Evolutionary conservation across 2,329 filamentous ascomycete species (phyloP).

Genomic region (Chrysosporium queenslandicum): DNA sequence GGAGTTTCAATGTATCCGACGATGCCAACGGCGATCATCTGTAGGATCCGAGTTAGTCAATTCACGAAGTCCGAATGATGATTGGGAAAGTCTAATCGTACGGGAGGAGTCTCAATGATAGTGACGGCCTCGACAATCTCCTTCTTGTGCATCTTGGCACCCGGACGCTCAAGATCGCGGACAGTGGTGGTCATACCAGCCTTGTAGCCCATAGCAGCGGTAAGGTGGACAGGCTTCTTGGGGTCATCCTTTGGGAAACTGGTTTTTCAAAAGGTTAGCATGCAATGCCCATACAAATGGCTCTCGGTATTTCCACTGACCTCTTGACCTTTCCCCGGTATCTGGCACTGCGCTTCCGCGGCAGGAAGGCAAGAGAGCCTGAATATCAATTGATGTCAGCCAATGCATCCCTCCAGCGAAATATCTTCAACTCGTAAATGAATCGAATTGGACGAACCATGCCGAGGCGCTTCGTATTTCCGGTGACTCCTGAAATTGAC

Average conservation of each 20-base stretch:
- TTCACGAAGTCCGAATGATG: not conserved
- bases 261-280: conserved; percentile 26
- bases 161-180: conserved; percentile 96
- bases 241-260: conserved; percentile 99
- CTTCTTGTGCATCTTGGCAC: conserved; percentile 99
- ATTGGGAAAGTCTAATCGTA: conserved; percentile 44
- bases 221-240: conserved; percentile 99
- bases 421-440: conserved; percentile 41
- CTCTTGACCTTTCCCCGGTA: conserved; percentile 98
- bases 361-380: conserved; percentile 72
- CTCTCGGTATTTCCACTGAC: conserved; percentile 47
- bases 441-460: conserved; percentile 61
- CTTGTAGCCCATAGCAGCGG: conserved; percentile 98
- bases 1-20: conserved; percentile 99
- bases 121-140: conserved; percentile 83
- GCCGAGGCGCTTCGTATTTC: conserved; percentile 80
- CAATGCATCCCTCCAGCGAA: conserved; percentile 14
- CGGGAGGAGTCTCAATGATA: conserved; percentile 86
- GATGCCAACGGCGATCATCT: conserved; percentile 99
- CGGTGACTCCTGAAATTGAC: conserved; percentile 44
- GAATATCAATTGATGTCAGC: conserved; percentile 19
- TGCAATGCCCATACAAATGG: conserved; percentile 5
- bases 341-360: conserved; percentile 83
- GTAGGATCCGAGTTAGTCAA: conserved; percentile 29
- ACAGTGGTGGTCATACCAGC: conserved; percentile 99